Conservation (phyloP, 306 rosid species). For the Medicago ruthenica region DNA sequence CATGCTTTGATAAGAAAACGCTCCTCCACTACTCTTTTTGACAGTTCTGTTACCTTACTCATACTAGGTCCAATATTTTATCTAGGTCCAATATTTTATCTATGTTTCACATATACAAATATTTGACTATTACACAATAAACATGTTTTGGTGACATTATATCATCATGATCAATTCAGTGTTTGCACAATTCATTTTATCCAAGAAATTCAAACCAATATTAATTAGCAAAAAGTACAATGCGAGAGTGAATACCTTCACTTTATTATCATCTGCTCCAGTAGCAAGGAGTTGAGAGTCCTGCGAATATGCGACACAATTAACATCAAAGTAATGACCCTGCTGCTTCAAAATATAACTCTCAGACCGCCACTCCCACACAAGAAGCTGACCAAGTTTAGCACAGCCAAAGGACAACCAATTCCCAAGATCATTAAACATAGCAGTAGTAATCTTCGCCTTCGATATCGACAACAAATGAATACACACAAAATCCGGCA, state of each 20-base stretch:
- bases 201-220: background rate
- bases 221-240: conserved; percentile 24
- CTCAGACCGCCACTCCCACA: conserved; percentile 97
- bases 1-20: no score
- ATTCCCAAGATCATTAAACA: conserved; percentile 86
- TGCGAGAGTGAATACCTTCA: conserved; percentile 62
- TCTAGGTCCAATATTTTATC: no score
- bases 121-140: background rate
- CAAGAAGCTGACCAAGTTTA: conserved; percentile 87
- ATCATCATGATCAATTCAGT: background rate
- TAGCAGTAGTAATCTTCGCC: conserved; percentile 79
- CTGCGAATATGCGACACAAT: conserved; percentile 79
- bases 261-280: conserved; percentile 99
- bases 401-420: conserved; percentile 95
- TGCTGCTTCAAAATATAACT: conserved; percentile 95
- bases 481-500: conserved; percentile 95
- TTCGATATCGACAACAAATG: conserved; percentile 80
- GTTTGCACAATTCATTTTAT: background rate
- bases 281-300: conserved; percentile 92
- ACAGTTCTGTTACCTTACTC: no score
- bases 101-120: background rate
- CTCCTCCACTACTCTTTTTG: no score
- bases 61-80: no score
- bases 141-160: background rate
- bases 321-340: conserved; percentile 97